Conservation (phyloP, 108 stramenopile genomes). For the Cyclotella cryptica region DNA sequence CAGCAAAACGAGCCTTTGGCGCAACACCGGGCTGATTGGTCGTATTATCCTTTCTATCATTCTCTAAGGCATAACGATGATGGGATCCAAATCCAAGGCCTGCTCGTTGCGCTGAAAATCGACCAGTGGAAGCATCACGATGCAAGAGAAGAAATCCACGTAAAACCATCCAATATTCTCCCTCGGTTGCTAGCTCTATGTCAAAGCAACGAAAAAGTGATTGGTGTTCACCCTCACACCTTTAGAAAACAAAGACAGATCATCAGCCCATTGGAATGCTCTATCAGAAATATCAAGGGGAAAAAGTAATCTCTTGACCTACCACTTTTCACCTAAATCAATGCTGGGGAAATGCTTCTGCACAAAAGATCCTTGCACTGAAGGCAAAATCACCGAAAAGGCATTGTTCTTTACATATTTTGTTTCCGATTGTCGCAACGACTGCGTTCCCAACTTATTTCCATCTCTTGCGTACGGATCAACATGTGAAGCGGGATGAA, state of each 20-base stretch:
- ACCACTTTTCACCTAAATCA: slow-evolving; percentile 71
- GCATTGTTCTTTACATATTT: slow-evolving; percentile 62
- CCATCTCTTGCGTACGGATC: slow-evolving; percentile 71
- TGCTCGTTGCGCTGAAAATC: slow-evolving; percentile 78
- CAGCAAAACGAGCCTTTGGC: slow-evolving; percentile 17
- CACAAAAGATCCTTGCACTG: slow-evolving; percentile 29
- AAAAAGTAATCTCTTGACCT: slow-evolving; percentile 5
- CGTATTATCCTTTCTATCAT: slow-evolving; percentile 19
- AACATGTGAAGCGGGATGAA: slow-evolving; percentile 80
- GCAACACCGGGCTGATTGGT: not conserved
- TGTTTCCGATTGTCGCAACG: slow-evolving; percentile 74
- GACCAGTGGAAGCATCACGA: slow-evolving; percentile 77
- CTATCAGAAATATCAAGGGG: not conserved
- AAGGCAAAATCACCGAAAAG: slow-evolving; percentile 73
- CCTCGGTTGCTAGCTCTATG: slow-evolving; percentile 88
- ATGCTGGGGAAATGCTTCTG: slow-evolving; percentile 42
- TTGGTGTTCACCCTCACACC: slow-evolving; percentile 68
- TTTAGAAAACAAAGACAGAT: not conserved
- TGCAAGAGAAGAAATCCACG: slow-evolving; percentile 87
- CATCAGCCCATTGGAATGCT: not conserved
- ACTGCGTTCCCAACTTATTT: slow-evolving; percentile 70
- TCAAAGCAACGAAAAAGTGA: slow-evolving; percentile 71
- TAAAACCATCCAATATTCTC: slow-evolving; percentile 91
- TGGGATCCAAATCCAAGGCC: slow-evolving; percentile 75
- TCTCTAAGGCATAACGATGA: slow-evolving; percentile 37